These are phyloP conservation scores for Eimeria tenella DNA, from an alignment of 169 alveolate species.

Conservation along the genomic window DNA sequence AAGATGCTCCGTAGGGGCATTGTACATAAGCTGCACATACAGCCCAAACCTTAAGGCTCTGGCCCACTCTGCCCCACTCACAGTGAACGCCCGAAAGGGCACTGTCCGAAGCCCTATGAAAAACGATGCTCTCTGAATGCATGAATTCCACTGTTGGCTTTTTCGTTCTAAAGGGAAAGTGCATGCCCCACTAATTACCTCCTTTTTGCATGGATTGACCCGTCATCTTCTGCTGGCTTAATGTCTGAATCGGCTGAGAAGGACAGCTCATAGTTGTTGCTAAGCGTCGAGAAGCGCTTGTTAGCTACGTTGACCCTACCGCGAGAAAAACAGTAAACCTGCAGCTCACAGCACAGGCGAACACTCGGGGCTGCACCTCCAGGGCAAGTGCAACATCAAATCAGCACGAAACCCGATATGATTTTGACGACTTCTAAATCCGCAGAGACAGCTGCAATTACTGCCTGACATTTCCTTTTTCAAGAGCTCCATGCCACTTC, in stretches of 20 bases:
- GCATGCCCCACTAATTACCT: not conserved
- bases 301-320: constrained; percentile 79
- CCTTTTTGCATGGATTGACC: constrained; percentile 47
- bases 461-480: constrained; percentile 71
- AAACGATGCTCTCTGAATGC: no score
- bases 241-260: constrained; percentile 71
- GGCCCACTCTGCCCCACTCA: no score
- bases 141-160: no score
- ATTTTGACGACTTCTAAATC: not conserved
- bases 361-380: not conserved
- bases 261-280: constrained; percentile 66
- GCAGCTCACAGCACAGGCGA: not conserved
- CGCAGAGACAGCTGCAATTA: not conserved
- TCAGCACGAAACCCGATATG: not conserved
- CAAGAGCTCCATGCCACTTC: constrained; percentile 66
- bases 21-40: constrained; percentile 43
- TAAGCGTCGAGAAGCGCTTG: constrained; percentile 71
- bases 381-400: not conserved
- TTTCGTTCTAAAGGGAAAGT: no score
- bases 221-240: constrained; percentile 71
- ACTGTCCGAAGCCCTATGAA: no score
- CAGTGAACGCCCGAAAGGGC: no score
- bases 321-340: constrained; percentile 69
- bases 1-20: constrained; percentile 68
- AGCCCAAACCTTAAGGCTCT: not conserved